Percentiles rank a stretch among this genome's conserved stretches.
These are phyloP conservation scores for Paramecium pentaurelia DNA, from an alignment of 73 alveolate species.

Conservation along the genomic window DNA sequence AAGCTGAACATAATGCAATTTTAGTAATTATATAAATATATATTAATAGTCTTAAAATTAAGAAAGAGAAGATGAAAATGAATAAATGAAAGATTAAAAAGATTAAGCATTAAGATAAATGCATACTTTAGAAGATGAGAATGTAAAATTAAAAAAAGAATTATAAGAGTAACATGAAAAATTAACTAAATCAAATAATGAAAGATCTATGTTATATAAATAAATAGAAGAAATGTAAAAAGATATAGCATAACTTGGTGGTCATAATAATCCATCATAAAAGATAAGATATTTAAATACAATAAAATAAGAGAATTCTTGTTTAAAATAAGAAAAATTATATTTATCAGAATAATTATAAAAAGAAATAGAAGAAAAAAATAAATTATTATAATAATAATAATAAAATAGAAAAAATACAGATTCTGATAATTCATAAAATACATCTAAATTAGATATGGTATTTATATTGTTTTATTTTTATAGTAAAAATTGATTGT, in stretches of 20 bases:
- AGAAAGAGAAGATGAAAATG: slow-evolving; percentile 48
- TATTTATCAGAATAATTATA: slow-evolving; percentile 37
- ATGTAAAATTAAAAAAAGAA: background rate
- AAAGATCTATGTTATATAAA: slow-evolving; percentile 8
- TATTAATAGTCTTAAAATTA: background rate
- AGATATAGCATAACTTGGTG: slow-evolving; percentile 20
- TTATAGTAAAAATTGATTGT: background rate
- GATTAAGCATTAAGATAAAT: background rate
- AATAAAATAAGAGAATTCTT: slow-evolving; percentile 18
- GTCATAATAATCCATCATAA: slow-evolving; percentile 23
- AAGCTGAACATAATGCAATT: slow-evolving; percentile 46
- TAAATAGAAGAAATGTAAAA: slow-evolving; percentile 34
- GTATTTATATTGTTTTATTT: background rate
- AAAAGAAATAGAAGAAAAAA: slow-evolving; percentile 39
- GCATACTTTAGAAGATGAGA: background rate
- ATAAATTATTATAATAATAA: background rate
- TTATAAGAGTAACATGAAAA: background rate
- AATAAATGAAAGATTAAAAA: slow-evolving; percentile 1
- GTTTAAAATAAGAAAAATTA: slow-evolving; percentile 23
- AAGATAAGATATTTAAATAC: slow-evolving; percentile 25
- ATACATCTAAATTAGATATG: background rate
- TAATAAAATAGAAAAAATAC: background rate
- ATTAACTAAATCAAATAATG: slow-evolving; percentile 7
- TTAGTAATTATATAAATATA: background rate
- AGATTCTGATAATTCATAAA: background rate